A percentile compares a stretch with the other conserved stretches of the same genome.
Evolutionary conservation across 306 rosid genomes (phyloP).

Genomic region (Cucurbita pepo): DNA sequence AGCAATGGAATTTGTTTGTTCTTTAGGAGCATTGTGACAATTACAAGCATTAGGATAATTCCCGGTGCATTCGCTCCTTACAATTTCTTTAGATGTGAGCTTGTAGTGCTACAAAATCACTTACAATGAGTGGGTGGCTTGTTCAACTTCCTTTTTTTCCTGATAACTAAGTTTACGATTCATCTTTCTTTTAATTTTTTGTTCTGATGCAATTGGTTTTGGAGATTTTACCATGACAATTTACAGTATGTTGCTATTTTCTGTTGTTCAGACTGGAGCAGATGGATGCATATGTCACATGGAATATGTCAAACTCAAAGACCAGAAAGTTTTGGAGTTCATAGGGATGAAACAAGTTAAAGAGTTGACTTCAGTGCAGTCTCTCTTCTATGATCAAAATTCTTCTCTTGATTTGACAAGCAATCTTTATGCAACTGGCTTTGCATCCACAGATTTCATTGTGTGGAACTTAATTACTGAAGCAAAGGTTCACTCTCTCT

Average conservation of each 20-base stretch:
- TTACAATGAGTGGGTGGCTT: not conserved
- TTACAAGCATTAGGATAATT: not conserved
- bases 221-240: not conserved
- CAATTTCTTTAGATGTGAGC: not conserved
- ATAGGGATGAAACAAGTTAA: slow-evolving; percentile 90
- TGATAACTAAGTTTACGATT: not conserved
- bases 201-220: not conserved
- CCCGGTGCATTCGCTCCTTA: not conserved
- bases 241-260: not conserved
- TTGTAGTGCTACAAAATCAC: not conserved
- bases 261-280: slow-evolving; percentile 71
- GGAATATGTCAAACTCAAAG: slow-evolving; percentile 41
- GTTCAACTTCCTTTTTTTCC: not conserved
- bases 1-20: not conserved
- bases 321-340: slow-evolving; percentile 52
- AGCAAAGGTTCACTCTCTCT: slow-evolving; percentile 42
- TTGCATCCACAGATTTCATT: slow-evolving; percentile 74
- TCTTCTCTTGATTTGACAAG: slow-evolving; percentile 19
- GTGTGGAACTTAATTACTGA: slow-evolving; percentile 71
- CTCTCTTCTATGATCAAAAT: slow-evolving; percentile 28
- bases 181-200: not conserved
- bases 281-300: slow-evolving; percentile 88
- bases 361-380: slow-evolving; percentile 62
- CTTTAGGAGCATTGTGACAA: not conserved
- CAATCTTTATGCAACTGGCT: slow-evolving; percentile 65